These are phyloP conservation scores for Lentinus tigrinus DNA, from an alignment of 768 basidiomycete genomes.

Conservation along the genomic window DNA sequence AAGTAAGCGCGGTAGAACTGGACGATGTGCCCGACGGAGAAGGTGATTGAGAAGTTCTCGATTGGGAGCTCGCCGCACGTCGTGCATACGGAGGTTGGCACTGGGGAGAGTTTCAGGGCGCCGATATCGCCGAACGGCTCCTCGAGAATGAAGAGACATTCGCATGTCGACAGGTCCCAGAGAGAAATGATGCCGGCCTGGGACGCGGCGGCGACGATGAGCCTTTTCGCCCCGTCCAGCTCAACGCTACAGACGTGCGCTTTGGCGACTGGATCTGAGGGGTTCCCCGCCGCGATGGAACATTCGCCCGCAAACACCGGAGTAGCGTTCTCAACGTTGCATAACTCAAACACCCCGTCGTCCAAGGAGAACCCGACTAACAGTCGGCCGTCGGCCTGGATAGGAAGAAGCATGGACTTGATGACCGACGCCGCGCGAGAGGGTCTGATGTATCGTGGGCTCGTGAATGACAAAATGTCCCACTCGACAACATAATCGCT, in stretches of 20 bases:
- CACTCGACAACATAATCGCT: slow-evolving; percentile 60
- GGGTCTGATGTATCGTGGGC: slow-evolving; percentile 41
- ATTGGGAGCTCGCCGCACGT: slow-evolving; percentile 68
- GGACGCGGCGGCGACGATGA: slow-evolving; percentile 62
- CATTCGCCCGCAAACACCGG: slow-evolving; percentile 44
- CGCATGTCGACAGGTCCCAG: slow-evolving; percentile 70
- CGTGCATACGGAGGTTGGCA: slow-evolving; percentile 56
- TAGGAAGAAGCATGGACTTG: slow-evolving; percentile 48
- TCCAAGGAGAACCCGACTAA: slow-evolving; percentile 60
- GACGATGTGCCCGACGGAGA: slow-evolving; percentile 65
- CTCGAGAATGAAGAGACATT: slow-evolving; percentile 62
- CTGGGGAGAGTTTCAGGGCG: slow-evolving; percentile 58
- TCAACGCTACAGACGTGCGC: slow-evolving; percentile 54
- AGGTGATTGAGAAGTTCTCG: slow-evolving; percentile 64
- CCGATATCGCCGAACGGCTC: slow-evolving; percentile 57
- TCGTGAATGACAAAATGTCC: slow-evolving; percentile 33
- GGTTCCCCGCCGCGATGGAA: slow-evolving; percentile 57
- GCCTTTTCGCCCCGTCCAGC: slow-evolving; percentile 46
- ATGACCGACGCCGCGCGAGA: slow-evolving; percentile 43
- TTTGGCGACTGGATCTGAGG: slow-evolving; percentile 50
- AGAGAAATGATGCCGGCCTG: slow-evolving; percentile 68
- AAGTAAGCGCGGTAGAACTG: slow-evolving; percentile 62
- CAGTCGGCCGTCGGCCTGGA: slow-evolving; percentile 44
- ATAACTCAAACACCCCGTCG: slow-evolving; percentile 66
- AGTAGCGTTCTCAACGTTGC: slow-evolving; percentile 48